These are phyloP conservation scores for Delonix regia DNA, from an alignment of 306 rosid species.

Conservation along the genomic window DNA sequence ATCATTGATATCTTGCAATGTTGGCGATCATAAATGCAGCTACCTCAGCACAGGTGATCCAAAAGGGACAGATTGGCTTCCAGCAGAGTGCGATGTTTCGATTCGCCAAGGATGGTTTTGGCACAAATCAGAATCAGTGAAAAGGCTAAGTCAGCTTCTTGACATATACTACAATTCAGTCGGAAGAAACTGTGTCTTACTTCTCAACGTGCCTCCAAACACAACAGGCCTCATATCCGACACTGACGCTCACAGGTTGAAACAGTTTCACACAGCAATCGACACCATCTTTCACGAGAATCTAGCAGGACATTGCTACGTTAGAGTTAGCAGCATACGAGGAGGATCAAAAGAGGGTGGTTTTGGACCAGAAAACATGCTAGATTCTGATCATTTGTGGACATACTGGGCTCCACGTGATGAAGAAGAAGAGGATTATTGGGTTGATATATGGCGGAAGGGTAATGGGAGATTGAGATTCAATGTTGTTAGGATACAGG, in stretches of 20 bases:
- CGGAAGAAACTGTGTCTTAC: conserved; percentile 82
- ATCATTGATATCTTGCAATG: background rate
- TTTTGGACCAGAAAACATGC: conserved; percentile 75
- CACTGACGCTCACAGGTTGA: conserved; percentile 58
- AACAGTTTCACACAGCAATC: conserved; percentile 65
- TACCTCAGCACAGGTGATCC: conserved; percentile 66
- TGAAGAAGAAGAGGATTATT: conserved; percentile 38
- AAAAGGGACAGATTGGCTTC: conserved; percentile 82
- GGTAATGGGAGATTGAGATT: conserved; percentile 48
- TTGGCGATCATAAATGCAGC: conserved; percentile 45
- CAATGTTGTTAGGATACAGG: conserved; percentile 89
- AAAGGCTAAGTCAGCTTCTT: conserved; percentile 61
- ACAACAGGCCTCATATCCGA: conserved; percentile 68
- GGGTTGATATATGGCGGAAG: conserved; percentile 64
- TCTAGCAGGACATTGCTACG: conserved; percentile 48
- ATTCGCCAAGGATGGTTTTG: conserved; percentile 90
- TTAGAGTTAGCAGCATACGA: conserved; percentile 72
- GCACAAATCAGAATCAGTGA: conserved; percentile 80
- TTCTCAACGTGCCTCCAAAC: conserved; percentile 89
- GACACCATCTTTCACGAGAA: conserved; percentile 61
- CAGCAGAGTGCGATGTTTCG: conserved; percentile 88
- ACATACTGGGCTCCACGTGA: conserved; percentile 77
- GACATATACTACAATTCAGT: conserved; percentile 82
- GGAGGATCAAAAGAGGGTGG: conserved; percentile 61
- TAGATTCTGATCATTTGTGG: conserved; percentile 81